Evolutionary conservation across 495 filamentous ascomycete genomes (phyloP).

Genomic region (Saxispiralis lemnorum): DNA sequence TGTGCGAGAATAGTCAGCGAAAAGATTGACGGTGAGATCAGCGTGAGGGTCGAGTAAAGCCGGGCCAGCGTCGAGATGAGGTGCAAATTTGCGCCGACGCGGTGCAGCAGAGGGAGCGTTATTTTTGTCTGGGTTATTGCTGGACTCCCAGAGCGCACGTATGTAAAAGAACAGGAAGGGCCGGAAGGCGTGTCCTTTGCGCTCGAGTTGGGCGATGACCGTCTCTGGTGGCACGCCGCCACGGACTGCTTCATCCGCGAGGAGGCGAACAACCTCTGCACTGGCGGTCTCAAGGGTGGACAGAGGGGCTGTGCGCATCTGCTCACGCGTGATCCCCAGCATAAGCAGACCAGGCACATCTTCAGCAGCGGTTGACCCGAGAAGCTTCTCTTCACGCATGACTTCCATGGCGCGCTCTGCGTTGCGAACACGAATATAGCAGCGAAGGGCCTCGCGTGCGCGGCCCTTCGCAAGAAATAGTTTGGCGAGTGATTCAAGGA

Average conservation of each 20-base stretch:
- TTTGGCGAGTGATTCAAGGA: constrained; percentile 67
- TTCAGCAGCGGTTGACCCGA: constrained; percentile 60
- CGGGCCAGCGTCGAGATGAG: constrained; percentile 40
- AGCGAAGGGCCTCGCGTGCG: constrained; percentile 63
- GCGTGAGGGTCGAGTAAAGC: constrained; percentile 58
- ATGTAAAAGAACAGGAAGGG: constrained; percentile 82
- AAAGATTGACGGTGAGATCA: constrained; percentile 68
- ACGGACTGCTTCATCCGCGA: constrained; percentile 78
- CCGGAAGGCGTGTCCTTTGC: constrained; percentile 25
- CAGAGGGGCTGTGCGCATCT: constrained; percentile 45
- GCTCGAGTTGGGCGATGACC: constrained; percentile 57
- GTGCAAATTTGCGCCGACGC: constrained; percentile 5
- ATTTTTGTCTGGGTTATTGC: constrained; percentile 11
- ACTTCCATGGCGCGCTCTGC: constrained; percentile 73
- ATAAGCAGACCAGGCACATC: constrained; percentile 79
- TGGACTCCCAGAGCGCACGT: constrained; percentile 56
- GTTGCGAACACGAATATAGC: constrained; percentile 80
- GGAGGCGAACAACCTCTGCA: constrained; percentile 61
- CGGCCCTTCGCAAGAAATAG: constrained; percentile 64
- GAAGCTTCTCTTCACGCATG: constrained; percentile 65
- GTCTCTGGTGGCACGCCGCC: constrained; percentile 64
- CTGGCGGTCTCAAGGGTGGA: constrained; percentile 60
- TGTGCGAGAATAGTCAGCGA: constrained; percentile 61
- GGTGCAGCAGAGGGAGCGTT: background rate
- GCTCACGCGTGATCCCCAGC: constrained; percentile 61